Evolutionary conservation across 331 rosid genomes (phyloP).

Genomic region (Phaseolus coccineus): DNA sequence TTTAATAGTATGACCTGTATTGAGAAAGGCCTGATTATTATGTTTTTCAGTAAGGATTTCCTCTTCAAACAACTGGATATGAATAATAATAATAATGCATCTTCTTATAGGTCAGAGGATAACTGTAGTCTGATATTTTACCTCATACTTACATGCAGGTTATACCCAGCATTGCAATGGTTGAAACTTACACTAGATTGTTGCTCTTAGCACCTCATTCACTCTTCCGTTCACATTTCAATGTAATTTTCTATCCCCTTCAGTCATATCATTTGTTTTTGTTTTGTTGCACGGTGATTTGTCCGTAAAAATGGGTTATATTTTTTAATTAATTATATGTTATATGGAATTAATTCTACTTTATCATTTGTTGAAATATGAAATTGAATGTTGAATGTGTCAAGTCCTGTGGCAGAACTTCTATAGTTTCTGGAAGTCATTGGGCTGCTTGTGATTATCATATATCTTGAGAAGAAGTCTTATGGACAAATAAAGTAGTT

Average conservation of each 20-base stretch:
- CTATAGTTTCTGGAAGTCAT: constrained; percentile 22
- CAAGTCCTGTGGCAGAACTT: constrained; percentile 29
- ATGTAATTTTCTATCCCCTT: constrained; percentile 58
- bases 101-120: constrained; percentile 25
- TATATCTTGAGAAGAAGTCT: constrained; percentile 16
- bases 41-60: constrained; percentile 33
- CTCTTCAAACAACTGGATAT: constrained; percentile 31
- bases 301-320: constrained; percentile 8
- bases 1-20: neutral
- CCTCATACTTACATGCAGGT: constrained; percentile 61
- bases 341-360: constrained; percentile 25
- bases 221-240: constrained; percentile 92
- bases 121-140: constrained; percentile 38
- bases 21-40: constrained; percentile 7
- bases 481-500: constrained; percentile 20
- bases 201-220: constrained; percentile 91
- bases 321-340: constrained; percentile 21
- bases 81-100: constrained; percentile 23
- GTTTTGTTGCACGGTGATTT: constrained; percentile 16
- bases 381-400: constrained; percentile 23
- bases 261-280: constrained; percentile 29
- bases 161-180: constrained; percentile 96
- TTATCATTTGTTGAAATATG: constrained; percentile 28
- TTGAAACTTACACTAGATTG: constrained; percentile 88
- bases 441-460: neutral